Evolutionary conservation across 305 asterid genomes (phyloP), one percentile per base, ranked within the genome.

Genomic region (Euphrasia arctica): DNA sequence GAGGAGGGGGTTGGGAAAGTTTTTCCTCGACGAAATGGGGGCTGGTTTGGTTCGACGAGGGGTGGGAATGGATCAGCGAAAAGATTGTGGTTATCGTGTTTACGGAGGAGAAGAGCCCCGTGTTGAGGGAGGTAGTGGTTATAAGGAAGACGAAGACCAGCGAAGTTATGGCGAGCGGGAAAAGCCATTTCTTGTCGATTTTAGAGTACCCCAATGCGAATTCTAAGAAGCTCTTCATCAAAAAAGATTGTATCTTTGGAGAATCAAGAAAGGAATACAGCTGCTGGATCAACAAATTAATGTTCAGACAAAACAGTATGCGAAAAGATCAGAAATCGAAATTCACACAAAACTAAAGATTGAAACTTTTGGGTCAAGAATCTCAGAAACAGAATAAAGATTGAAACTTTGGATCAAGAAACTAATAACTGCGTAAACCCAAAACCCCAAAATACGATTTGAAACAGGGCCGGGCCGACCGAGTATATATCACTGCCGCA

Each of bases 181-280:
- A 84, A 15, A 80, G 66, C 95, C 93, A 86, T 69, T 71, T 89
- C 76, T 80, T 89, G 80, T 86, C 95, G 75, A 78, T 66, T 58
- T 71, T 82, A 67, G 71, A 6, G 63, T 78, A 68, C 72, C 84
- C 87, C 95, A 89, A 80, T 51, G 78, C 64, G 64, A 73, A 70
- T 70, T 55, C 73, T 63, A 76, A 77, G 47, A 62, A 70, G 56
- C 39, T 43, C 63, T 63, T 27, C 72, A 57, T 22, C 75, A 69
- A 29, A 62, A 69, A 29, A 62, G 55, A 32, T 36, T 27, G 27
- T 18, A 48, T 15, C 9, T 65, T 45, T 62, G 41, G 61, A 58
- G 60, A 28, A 63, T 68, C 67, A 58, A 48, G 56, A 62, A 62
- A 12, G 0, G 14, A 67, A 75, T 25, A 34, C 11, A 58, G 2